Evolutionary conservation across 1,284 basidiomycete genomes (phyloP), one percentile per base, ranked within the genome.

Genomic region (Erythrobasidium hasegawianum): DNA sequence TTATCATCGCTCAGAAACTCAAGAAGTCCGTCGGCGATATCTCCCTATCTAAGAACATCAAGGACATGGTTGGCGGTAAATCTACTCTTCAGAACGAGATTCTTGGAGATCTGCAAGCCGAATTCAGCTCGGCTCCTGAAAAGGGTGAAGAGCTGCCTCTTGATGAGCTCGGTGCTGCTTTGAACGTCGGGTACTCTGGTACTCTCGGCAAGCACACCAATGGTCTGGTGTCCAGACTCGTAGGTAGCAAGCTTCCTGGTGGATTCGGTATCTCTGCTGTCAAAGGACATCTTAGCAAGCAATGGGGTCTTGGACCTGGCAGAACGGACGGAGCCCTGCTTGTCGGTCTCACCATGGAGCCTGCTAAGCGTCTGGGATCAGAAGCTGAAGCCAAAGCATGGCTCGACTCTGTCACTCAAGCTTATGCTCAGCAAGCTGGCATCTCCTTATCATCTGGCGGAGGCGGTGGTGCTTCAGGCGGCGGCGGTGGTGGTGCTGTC

Each of bases 61-160:
- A 97, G 80, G 95, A 98, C 76, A 87, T 97, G 68, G 93, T 97
- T 58, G 93, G 92, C 47, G 96, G 96, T 72, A 98, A 98, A 81
- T 97, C 94, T 24, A 97, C 96, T 0, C 81, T 98, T 66, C 72
- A 74, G 64, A 75, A 73, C 68, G 72, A 73, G 60, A 74, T 74
- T 64, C 68, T 74, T 56, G 71, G 71, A 26, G 73, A 75, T 57
- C 64, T 75, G 56, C 72, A 75, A 66, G 71, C 71, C 54, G 78
- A 79, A 64, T 79, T 79, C 67, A 72, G 75, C 3, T 89, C 89
- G 16, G 90, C 92, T 0, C 95, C 96, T 0, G 96, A 98, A 81
- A 97, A 97, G 81, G 93, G 90, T 20, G 95, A 98, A 77, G 95
- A 98, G 76, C 83, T 98, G 54, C 89, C 95, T 64, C 83, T 97